phyloP scores from a whole-genome alignment of 768 basidiomycete genomes.

The Leucogyrophana mollusca region DNA sequence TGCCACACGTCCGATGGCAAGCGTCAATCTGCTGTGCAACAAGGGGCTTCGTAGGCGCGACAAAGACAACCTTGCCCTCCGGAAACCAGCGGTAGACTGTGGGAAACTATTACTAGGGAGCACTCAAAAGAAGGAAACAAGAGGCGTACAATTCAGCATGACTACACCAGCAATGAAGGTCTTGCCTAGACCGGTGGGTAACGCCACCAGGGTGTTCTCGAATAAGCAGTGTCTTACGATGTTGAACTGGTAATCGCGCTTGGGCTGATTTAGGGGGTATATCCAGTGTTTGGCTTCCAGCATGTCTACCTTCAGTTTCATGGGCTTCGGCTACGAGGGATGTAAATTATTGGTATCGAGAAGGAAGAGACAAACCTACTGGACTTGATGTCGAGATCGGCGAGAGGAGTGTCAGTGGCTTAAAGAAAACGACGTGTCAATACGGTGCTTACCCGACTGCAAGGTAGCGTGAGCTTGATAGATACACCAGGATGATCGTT shows the following conservation, averaged over 20 bases:
- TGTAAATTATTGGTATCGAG: neutral
- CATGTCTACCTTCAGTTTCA: conserved; percentile 78
- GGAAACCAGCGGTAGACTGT: conserved; percentile 92
- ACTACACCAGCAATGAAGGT: conserved; percentile 97
- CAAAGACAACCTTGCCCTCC: conserved; percentile 87
- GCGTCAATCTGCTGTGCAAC: conserved; percentile 95
- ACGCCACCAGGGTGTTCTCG: conserved; percentile 90
- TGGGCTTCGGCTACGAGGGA: conserved; percentile 55
- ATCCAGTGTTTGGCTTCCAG: conserved; percentile 85
- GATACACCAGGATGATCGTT: conserved; percentile 1
- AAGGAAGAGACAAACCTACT: conserved; percentile 20
- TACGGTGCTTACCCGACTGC: conserved; percentile 51
- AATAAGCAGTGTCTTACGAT: conserved; percentile 84
- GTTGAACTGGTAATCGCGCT: conserved; percentile 93
- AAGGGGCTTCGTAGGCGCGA: conserved; percentile 94
- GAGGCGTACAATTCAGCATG: conserved; percentile 83
- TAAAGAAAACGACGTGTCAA: neutral
- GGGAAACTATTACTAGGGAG: conserved; percentile 6
- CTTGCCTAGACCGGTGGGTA: conserved; percentile 96
- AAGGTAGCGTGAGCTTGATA: conserved; percentile 11
- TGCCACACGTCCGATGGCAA: conserved; percentile 91
- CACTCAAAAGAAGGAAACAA: neutral
- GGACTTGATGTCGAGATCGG: too few species aligned
- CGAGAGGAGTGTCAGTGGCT: too few species aligned
- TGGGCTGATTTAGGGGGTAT: conserved; percentile 84